These are phyloP conservation scores for Capsicum pubescens DNA, from an alignment of 257 asterid genomes.

Conservation along the genomic window DNA sequence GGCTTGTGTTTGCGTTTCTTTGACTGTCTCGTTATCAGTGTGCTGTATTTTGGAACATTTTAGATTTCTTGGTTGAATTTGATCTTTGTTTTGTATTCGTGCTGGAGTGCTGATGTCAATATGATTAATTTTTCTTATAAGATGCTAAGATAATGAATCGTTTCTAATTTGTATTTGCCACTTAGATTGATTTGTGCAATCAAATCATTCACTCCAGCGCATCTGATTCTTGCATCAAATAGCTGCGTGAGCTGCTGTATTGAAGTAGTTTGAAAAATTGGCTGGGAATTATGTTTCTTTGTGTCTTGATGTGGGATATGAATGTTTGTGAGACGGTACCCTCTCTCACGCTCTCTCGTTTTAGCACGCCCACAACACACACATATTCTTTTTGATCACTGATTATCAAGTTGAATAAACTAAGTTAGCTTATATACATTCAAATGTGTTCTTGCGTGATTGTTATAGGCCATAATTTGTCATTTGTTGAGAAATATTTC, in stretches of 20 bases:
- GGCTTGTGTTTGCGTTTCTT: neutral
- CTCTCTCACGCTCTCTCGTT: neutral
- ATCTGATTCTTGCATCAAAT: neutral
- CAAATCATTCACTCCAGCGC: neutral
- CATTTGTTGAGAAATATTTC: neutral
- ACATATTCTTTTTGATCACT: neutral
- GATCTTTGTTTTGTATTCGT: neutral
- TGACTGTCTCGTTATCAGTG: neutral
- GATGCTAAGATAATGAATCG: neutral
- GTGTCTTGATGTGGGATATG: neutral
- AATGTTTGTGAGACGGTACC: neutral
- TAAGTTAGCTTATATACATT: neutral
- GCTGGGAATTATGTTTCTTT: neutral
- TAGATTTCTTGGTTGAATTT: neutral
- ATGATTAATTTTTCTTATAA: neutral
- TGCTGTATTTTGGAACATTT: neutral
- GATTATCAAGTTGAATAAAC: neutral
- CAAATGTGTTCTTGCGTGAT: neutral
- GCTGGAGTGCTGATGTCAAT: constrained; percentile 1
- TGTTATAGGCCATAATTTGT: neutral
- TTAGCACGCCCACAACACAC: neutral
- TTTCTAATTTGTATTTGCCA: neutral
- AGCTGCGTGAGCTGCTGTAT: neutral
- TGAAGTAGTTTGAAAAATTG: neutral
- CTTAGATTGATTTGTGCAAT: neutral